A percentile compares a stretch with the other conserved stretches of the same genome.
phyloP scores from a whole-genome alignment of 225 moss, liverwort and hornwort species.

The Sphagnum contortum region DNA sequence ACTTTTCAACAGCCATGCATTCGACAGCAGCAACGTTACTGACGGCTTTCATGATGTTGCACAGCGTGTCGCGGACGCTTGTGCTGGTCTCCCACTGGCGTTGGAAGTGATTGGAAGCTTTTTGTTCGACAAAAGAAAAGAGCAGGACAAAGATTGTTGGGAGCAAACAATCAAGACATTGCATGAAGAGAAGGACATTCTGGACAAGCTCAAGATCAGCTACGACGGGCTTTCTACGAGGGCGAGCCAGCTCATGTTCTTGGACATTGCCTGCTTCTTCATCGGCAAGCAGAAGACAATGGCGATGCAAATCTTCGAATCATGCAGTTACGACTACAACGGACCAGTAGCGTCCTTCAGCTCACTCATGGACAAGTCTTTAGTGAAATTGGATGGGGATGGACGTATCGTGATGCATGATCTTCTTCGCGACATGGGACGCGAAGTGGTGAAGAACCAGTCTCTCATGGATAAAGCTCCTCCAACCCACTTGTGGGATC shows the following conservation, averaged over 20 bases:
- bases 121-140: neutral
- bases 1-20: slow-evolving; percentile 20
- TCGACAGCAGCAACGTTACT: neutral
- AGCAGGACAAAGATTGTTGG: slow-evolving; percentile 3
- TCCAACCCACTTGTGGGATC: slow-evolving; percentile 14
- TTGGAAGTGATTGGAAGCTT: slow-evolving; percentile 16
- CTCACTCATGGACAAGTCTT: slow-evolving; percentile 11
- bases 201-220: slow-evolving; percentile 21
- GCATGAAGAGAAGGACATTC: neutral
- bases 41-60: slow-evolving; percentile 11
- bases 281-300: slow-evolving; percentile 6
- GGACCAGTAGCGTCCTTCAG: slow-evolving; percentile 7
- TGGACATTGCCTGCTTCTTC: slow-evolving; percentile 28
- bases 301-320: slow-evolving; percentile 26
- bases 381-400: slow-evolving; percentile 13
- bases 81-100: slow-evolving; percentile 23
- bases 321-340: slow-evolving; percentile 6
- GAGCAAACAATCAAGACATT: slow-evolving; percentile 5
- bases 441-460: slow-evolving; percentile 3
- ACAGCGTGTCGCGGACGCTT: neutral
- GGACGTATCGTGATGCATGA: slow-evolving; percentile 14
- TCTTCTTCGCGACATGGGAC: slow-evolving; percentile 22
- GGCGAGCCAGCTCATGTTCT: slow-evolving; percentile 27
- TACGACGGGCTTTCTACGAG: slow-evolving; percentile 5
- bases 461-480: neutral